Evolutionary conservation across 106 monocot genomes (phyloP), one percentile per base, ranked within the genome.

Genomic region (Apostasia shenzhenica): DNA sequence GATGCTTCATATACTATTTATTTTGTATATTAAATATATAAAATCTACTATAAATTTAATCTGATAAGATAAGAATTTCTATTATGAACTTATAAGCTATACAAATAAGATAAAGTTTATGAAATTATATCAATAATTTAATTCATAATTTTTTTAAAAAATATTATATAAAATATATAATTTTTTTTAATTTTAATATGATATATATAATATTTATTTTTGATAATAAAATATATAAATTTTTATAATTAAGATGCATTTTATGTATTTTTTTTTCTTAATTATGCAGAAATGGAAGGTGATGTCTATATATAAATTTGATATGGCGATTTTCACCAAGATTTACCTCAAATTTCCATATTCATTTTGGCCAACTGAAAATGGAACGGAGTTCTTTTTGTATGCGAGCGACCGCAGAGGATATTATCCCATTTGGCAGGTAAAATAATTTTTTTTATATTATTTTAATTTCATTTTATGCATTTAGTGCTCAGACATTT

Each of bases 271-370:
- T 48, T 1, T 2, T 6, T 14, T 5, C 14, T 5, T 12, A 1
- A 4, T 4, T 47, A 26, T 13, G 3, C 56, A 89, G 89, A 2
- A 37, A 3, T 78, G 83, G 86, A 90, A 90, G 57, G 70, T 78
- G 41, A 8, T 75, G 38, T 82, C 76, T 0, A 57, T 90, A 6
- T 77, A 83, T 26, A 48, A 80, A 45, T 90, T 90, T 41, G 83
- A 83, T 61, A 90, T 90, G 90, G 80, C 83, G 13, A 73, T 86
- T 0, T 90, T 85, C 73, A 88, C 81, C 40, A 90, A 83, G 67
- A 90, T 90, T 45, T 86, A 83, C 49, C 60, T 90, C 41, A 90
- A 90, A 64, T 90, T 90, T 40, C 82, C 82, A 2, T 76, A 55
- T 55, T 73, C 46, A 1, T 89, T 89, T 10, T 89, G 89, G 89